A percentile compares a stretch with the other conserved stretches of the same genome.
These are phyloP conservation scores for Colletotrichum scovillei DNA, from an alignment of 2,329 filamentous ascomycete species.

Conservation along the genomic window DNA sequence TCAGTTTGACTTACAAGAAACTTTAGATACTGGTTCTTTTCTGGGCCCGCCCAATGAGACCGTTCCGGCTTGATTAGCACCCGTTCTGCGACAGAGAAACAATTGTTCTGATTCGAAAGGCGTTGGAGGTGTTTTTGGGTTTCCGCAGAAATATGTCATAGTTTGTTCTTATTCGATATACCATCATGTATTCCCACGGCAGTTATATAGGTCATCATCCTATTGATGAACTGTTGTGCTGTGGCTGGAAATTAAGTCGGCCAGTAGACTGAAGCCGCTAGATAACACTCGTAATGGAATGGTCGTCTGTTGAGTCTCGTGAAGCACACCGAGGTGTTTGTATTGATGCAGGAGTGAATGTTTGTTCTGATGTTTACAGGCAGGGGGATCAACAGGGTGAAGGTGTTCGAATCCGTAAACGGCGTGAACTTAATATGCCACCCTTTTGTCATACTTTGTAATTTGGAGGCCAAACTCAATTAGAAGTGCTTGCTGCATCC, in stretches of 20 bases:
- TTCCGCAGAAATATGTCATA: background rate
- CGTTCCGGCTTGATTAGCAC: background rate
- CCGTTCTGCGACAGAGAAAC: background rate
- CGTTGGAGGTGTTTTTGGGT: slow-evolving; percentile 11
- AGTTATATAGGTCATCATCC: background rate
- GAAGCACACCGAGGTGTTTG: background rate
- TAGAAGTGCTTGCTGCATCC: too few relatives aligned
- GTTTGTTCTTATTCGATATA: slow-evolving; percentile 21
- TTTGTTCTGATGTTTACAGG: too few relatives aligned
- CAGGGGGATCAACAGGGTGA: background rate
- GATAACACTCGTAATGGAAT: slow-evolving; percentile 15
- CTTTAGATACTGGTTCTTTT: slow-evolving; percentile 53
- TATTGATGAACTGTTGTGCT: background rate
- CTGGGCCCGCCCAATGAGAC: slow-evolving; percentile 6
- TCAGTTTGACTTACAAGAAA: slow-evolving; percentile 24
- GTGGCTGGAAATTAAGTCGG: background rate
- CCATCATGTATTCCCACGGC: slow-evolving; percentile 20
- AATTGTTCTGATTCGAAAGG: slow-evolving; percentile 1
- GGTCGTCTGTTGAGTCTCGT: background rate
- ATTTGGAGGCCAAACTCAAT: background rate
- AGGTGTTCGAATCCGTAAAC: background rate
- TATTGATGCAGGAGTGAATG: background rate
- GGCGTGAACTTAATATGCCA: background rate
- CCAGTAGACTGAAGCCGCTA: slow-evolving; percentile 7
- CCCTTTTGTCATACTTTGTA: background rate